Base-by-base conservation (phyloP, 164 flowering plant species). In the Tetracentron sinense region DNA sequence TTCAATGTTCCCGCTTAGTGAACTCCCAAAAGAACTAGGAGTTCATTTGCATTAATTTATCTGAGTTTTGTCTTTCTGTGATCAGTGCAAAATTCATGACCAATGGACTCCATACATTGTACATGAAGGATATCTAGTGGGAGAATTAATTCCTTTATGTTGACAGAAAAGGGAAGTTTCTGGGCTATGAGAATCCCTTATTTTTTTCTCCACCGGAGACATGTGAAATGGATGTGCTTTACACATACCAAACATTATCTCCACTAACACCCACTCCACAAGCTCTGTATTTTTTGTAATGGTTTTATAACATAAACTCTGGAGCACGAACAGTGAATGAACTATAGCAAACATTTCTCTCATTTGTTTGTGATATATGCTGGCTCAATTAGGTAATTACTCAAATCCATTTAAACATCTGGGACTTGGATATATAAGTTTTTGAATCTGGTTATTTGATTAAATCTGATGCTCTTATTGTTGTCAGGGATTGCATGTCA, bases 401-500 rank as follows among this genome's bases (percentile, higher is more conserved):
- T 38, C 15, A 4, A 33, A 33, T 38, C 14, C 44, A 38, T 12
- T 38, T 38, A 38, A 33, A 38, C 11, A 8, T 38, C 11, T 38
- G 8, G 44, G 44, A 8, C 44, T 38, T 38, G 44, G 44, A 38
- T 38, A 8, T 38, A 4, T 38, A 8, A 1, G 8, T 33, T 65
- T 20, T 35, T 54, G 51, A 38, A 21, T 42, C 33, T 49, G 20
- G 0, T 63, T 31, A 10, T 19, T 58, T 51, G 17, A 59, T 27
- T 30, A 12, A 17, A 7, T 7, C 23, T 17, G 4, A 50, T 35
- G 14, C 60, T 51, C 23, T 58, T 28, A 21, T 68, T 56, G 27
- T 72, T 75, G 49, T 22, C 86, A 95, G 99, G 99, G 99, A 95
- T 76, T 92, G 97, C 85, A 87, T 95, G 98, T 83, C 98, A 42